Evolutionary conservation across 2,329 filamentous ascomycete species (phyloP), one percentile per base, ranked within the genome.

Genomic region (Rhynchosporium agropyri): DNA sequence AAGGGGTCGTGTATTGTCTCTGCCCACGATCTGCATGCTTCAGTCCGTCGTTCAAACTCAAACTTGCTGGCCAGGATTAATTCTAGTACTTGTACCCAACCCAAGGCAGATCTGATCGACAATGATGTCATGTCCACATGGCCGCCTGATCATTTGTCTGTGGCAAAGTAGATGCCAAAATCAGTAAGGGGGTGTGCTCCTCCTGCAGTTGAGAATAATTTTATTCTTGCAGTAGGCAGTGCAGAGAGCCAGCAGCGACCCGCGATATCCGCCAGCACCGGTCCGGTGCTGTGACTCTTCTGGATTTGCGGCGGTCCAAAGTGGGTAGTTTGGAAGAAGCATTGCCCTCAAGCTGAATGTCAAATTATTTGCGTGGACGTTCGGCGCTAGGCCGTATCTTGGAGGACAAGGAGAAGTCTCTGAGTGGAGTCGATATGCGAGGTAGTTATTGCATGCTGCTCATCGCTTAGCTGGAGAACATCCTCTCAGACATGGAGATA

Each of bases 201-300:
- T 43, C 42, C 12, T 43, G 13, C 42, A 43, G 42, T n/a, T 43
- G 42, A 43, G 42, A 43, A 43, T 43, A 43, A n/a, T n/a, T 43
- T 43, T n/a, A 43, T 43, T 43, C 42, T 43, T 43, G 42, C 42
- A n/a, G 13, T 43, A 43, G 42, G 42, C 42, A n/a, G 42, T 43
- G 42, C 13, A 43, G 42, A 43, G 5, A n/a, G 13, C 42, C 12
- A 43, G 42, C 20, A 43, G 42, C 20, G 7, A 43, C 13, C 42
- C 42, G 42, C 42, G 42, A 43, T n/a, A n/a, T 12, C 42, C 42
- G 42, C 42, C 42, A 43, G 42, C 42, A 43, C 42, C 20, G 13
- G 42, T 15, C 42, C 38, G 15, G 38, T 42, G 38, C 38, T 42
- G 38, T 42, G 38, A 42, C 38, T 42, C 38, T 42, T 42, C 15